A percentile compares a stretch with the other conserved stretches of the same genome.
phyloP scores from a whole-genome alignment of 495 filamentous ascomycete genomes.

The Monascus purpureus region DNA sequence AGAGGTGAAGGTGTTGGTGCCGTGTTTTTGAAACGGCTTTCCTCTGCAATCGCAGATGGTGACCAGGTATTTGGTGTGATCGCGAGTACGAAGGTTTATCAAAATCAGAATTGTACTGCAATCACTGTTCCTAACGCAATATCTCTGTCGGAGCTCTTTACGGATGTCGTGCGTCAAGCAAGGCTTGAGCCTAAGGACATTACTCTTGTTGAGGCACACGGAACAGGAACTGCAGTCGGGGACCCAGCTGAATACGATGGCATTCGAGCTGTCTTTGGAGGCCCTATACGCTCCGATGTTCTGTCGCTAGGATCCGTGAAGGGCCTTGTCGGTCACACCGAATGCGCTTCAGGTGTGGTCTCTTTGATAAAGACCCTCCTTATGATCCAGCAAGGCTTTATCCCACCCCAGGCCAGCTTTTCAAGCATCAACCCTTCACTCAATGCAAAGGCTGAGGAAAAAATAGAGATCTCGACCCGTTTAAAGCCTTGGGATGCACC shows the following conservation, averaged over 20 bases:
- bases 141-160: conserved; percentile 16
- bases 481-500: conserved; percentile 12
- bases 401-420: conserved; percentile 22
- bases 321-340: conserved; percentile 28
- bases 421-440: conserved; percentile 24
- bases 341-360: conserved; percentile 26
- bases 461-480: conserved; percentile 14
- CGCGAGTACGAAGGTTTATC: conserved; percentile 41
- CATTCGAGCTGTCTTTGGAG: conserved; percentile 19
- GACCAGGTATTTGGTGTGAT: conserved; percentile 51
- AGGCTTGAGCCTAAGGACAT: conserved; percentile 6
- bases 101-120: conserved; percentile 42
- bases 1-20: conserved; percentile 19
- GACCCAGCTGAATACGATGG: conserved; percentile 18
- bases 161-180: conserved; percentile 1
- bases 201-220: conserved; percentile 23
- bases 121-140: conserved; percentile 39
- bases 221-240: conserved; percentile 28
- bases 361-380: conserved; percentile 24
- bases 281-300: conserved; percentile 2
- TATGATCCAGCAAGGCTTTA: conserved; percentile 25
- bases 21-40: conserved; percentile 39
- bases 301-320: conserved; percentile 25
- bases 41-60: conserved; percentile 43
- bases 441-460: conserved; percentile 8